These are phyloP conservation scores for Canna indica DNA, from an alignment of 176 grass and related monocot species.

Conservation along the genomic window DNA sequence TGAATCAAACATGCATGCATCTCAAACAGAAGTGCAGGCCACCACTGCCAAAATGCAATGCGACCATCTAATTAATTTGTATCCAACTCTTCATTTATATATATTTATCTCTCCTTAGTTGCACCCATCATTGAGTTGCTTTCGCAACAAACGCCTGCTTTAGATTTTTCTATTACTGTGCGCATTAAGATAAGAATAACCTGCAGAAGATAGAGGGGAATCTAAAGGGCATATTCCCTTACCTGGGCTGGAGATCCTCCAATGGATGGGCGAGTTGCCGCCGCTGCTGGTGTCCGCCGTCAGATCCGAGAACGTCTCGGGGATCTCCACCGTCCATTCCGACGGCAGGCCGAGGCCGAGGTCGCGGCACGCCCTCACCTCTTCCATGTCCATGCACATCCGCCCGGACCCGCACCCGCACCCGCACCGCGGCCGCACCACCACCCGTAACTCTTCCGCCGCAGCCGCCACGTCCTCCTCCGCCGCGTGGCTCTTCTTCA, in stretches of 20 bases:
- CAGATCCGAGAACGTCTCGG: neutral
- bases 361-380: constrained; percentile 61
- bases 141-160: neutral
- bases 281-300: constrained; percentile 15
- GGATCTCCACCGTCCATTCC: constrained; percentile 33
- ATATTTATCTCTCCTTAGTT: neutral
- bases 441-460: constrained; percentile 11
- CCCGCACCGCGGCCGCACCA: constrained; percentile 15
- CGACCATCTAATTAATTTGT: too few relatives aligned
- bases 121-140: neutral
- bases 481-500: constrained; percentile 36
- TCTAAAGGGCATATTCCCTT: neutral
- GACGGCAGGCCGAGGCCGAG: constrained; percentile 49
- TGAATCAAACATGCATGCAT: too few relatives aligned
- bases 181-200: neutral
- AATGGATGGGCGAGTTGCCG: constrained; percentile 15
- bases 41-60: too few relatives aligned
- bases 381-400: constrained; percentile 57
- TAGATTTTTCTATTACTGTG: neutral
- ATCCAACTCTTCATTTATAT: neutral
- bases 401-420: constrained; percentile 30
- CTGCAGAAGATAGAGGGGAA: neutral
- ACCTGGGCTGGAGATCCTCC: constrained; percentile 18
- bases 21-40: neutral
- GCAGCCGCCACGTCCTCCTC: constrained; percentile 22